Conservation (phyloP, 495 filamentous ascomycete species). For the Tuber microsphaerosporum region DNA sequence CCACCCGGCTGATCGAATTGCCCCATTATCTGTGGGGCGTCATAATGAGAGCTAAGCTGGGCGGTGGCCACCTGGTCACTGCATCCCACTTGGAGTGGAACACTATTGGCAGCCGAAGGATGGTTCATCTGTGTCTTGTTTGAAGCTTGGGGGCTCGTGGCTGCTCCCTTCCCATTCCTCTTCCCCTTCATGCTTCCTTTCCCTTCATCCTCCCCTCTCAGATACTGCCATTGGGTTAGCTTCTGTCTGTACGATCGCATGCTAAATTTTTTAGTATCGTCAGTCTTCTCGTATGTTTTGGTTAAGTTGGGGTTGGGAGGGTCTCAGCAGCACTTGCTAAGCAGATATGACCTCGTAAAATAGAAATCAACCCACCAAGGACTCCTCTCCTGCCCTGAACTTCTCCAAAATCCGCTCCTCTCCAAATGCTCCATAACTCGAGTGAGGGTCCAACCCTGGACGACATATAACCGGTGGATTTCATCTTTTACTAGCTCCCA, state of each 20-base stretch:
- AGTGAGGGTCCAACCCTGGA: background rate
- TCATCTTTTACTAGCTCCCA: background rate
- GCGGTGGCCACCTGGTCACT: background rate
- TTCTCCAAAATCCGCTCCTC: background rate
- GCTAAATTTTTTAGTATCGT: background rate
- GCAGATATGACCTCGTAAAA: background rate
- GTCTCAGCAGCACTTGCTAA: background rate
- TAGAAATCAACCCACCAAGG: background rate
- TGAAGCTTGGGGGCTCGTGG: background rate
- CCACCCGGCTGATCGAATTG: background rate
- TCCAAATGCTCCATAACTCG: background rate
- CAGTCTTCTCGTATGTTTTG: background rate
- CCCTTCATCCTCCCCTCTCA: too few relatives aligned
- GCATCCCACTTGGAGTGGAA: background rate
- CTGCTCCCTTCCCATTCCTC: too few relatives aligned
- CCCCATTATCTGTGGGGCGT: background rate
- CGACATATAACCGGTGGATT: background rate
- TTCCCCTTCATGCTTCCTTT: background rate
- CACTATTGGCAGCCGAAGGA: background rate
- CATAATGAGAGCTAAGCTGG: too few relatives aligned
- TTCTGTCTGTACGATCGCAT: background rate
- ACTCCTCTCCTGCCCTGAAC: background rate
- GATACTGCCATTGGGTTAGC: background rate
- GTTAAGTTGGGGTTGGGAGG: background rate
- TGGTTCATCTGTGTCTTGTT: background rate